Evolutionary conservation across 164 flowering plant genomes (phyloP).

Genomic region (Tetrastigma voinierianum): DNA sequence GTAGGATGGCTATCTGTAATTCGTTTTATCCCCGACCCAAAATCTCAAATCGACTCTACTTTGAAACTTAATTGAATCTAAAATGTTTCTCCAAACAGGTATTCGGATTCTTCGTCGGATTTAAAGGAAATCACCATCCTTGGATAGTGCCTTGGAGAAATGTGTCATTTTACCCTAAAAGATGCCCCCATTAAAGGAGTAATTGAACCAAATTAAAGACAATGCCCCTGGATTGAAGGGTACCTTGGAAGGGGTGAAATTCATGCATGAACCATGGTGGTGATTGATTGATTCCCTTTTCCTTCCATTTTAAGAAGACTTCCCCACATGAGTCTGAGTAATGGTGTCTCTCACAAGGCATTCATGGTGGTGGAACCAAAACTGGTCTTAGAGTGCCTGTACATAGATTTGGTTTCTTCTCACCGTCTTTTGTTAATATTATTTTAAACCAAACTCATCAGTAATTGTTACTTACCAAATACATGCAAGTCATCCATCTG

Average conservation of each 20-base stretch:
- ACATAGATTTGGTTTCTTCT: slow-evolving; percentile 23
- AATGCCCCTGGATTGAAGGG: slow-evolving; percentile 6
- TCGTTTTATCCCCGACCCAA: too few species aligned
- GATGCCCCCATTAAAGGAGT: too few species aligned
- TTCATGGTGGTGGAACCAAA: slow-evolving; percentile 10
- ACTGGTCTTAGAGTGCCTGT: slow-evolving; percentile 33
- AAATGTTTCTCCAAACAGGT: too few species aligned
- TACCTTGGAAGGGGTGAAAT: slow-evolving; percentile 10
- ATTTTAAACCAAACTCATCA: not conserved
- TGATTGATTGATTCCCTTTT: not conserved
- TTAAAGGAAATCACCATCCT: too few species aligned
- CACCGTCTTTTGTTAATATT: slow-evolving; percentile 6
- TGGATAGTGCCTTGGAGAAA: too few species aligned
- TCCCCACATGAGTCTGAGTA: slow-evolving; percentile 33
- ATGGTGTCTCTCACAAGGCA: slow-evolving; percentile 23
- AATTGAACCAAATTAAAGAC: slow-evolving; percentile 12
- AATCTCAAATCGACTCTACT: too few species aligned
- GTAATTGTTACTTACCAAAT: not conserved
- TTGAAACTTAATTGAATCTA: too few species aligned
- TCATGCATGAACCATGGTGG: slow-evolving; percentile 7
- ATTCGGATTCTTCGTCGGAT: too few species aligned
- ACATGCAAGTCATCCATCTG: too few species aligned
- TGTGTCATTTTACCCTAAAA: too few species aligned
- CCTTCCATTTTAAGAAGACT: slow-evolving; percentile 17
- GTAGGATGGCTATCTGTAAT: too few species aligned